Evolutionary conservation across 1,284 basidiomycete genomes (phyloP), one percentile per base, ranked within the genome.

Genomic region (Bjerkandera adusta): DNA sequence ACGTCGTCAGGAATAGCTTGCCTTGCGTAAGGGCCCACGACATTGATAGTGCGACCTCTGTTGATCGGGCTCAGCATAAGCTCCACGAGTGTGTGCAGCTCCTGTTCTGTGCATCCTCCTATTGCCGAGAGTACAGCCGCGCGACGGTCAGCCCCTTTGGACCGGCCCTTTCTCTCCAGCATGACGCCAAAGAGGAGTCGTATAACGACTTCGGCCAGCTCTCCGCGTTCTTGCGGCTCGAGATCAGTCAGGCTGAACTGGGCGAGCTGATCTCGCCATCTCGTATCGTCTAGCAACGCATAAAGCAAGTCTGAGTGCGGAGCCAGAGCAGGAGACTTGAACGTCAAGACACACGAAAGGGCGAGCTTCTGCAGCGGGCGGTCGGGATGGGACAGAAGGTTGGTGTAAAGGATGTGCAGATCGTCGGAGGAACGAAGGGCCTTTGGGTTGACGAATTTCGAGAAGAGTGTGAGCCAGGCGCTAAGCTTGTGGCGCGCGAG

Each of bases 381-480:
- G 57, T 99, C 95, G 1, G 94, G 89, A 53, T 94, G 85, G 1
- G 93, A 86, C 25, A 97, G 78, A n/a, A 93, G 76, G 13, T 77
- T 70, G 12, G 79, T 75, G 66, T 96, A 93, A 18, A 92, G 68
- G 0, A 65, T 49, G 48, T 81, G 81, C 13, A 99, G 75, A 0
- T 76, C 77, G 8, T 84, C 76, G 0, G 90, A 79, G 3, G 81
- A 77, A 58, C 83, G 80, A 1, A 97, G 72, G 0, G 91, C 89
- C 66, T 93, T 95, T 8, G 94, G 94, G 60, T 97, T 97, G 57
- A 72, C 72, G 63, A 99, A 91, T 63, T 93, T 95, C 47, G 89
- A 79, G 62, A 98, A 90, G 1, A 99, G 75, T 26, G 81, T 81
- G 21, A 99, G 81, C 84, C 91, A 97, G 2, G 79, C 73, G 15